Conservation (phyloP, 495 filamentous ascomycete species). For the Thermochaetoides thermophila region DNA sequence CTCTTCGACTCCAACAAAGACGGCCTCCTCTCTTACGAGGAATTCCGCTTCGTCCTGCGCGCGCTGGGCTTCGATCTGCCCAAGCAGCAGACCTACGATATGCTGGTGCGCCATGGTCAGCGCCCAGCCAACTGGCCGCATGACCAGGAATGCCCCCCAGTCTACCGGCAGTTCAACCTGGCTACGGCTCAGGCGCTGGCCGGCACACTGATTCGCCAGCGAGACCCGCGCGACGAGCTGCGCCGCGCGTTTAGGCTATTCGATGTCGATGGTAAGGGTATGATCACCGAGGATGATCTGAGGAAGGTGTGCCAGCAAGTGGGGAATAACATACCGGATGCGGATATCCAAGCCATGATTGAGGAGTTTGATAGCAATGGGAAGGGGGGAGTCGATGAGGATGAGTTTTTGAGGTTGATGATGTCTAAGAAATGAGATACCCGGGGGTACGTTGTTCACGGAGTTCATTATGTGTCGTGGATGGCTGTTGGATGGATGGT, state of each 20-base stretch:
- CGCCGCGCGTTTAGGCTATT: constrained; percentile 83
- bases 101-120: constrained; percentile 20
- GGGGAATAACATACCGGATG: constrained; percentile 81
- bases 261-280: constrained; percentile 57
- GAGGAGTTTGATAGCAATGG: constrained; percentile 96
- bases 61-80: constrained; percentile 70
- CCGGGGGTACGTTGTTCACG: not conserved
- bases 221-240: constrained; percentile 86
- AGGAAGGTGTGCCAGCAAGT: constrained; percentile 77
- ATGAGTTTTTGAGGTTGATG: constrained; percentile 61
- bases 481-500: not conserved
- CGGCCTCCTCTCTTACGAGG: constrained; percentile 86
- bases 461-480: not conserved
- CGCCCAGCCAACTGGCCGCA: constrained; percentile 21
- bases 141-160: constrained; percentile 23
- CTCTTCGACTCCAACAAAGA: constrained; percentile 98
- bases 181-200: constrained; percentile 58
- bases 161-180: constrained; percentile 22
- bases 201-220: constrained; percentile 58
- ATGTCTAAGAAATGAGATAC: constrained; percentile 19
- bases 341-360: constrained; percentile 89
- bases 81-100: constrained; percentile 23
- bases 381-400: constrained; percentile 73
- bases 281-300: constrained; percentile 76
- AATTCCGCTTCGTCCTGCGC: constrained; percentile 94